These are phyloP conservation scores for Hymenotorrendiella dingleyae DNA, from an alignment of 2,329 filamentous ascomycete genomes.

Conservation along the genomic window DNA sequence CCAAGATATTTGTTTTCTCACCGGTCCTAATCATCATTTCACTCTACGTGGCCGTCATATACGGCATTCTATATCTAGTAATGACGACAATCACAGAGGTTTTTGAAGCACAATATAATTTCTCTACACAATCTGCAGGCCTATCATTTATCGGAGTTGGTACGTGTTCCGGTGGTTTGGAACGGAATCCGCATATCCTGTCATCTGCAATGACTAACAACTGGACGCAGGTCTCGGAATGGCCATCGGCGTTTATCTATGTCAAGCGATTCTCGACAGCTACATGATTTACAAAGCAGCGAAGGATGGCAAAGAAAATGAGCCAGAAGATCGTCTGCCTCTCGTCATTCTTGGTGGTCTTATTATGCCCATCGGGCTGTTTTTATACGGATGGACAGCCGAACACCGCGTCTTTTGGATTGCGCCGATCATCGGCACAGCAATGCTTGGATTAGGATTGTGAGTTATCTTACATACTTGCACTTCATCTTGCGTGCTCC, in stretches of 20 bases:
- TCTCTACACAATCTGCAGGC: background rate
- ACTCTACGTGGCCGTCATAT: background rate
- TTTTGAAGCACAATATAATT: background rate
- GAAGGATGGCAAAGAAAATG: background rate
- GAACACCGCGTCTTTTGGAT: constrained; percentile 52
- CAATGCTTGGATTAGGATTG: constrained; percentile 16
- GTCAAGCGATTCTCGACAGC: background rate
- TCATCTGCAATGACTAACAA: background rate
- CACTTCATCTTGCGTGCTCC: no score
- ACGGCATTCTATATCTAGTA: background rate
- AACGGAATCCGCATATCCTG: background rate
- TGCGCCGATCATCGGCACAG: constrained; percentile 47
- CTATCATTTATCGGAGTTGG: background rate
- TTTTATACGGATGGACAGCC: constrained; percentile 55
- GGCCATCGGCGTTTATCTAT: background rate
- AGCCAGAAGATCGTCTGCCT: background rate
- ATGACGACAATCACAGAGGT: background rate
- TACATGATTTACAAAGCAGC: constrained; percentile 1
- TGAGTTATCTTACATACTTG: no score
- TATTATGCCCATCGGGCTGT: constrained; percentile 49
- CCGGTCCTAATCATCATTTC: background rate
- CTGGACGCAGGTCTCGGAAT: background rate
- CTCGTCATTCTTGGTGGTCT: background rate
- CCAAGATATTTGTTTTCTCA: background rate
- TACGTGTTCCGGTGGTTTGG: no score